Evolutionary conservation across 1,284 basidiomycete genomes (phyloP).

Genomic region (Cutaneotrichosporon arboriforme): DNA sequence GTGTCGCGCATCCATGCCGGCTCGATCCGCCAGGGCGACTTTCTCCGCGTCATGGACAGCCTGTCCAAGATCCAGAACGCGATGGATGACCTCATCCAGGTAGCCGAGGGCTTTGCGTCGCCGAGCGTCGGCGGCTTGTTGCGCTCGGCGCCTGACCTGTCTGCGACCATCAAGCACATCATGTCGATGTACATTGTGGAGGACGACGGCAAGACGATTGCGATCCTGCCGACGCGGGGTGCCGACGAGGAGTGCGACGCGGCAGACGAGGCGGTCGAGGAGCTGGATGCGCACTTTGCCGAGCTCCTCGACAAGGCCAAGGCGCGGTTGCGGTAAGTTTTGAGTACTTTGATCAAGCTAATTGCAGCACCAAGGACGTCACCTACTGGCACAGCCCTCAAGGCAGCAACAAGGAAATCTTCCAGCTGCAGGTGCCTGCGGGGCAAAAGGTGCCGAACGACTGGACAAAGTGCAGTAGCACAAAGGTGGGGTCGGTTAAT

Average conservation of each 20-base stretch:
- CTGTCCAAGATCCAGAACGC: slow-evolving; percentile 69
- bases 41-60: slow-evolving; percentile 71
- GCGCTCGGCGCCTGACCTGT: slow-evolving; percentile 72
- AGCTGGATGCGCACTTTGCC: slow-evolving; percentile 66
- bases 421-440: slow-evolving; percentile 66
- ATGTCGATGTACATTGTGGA: slow-evolving; percentile 64
- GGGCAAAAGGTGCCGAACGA: slow-evolving; percentile 65
- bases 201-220: slow-evolving; percentile 52
- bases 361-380: slow-evolving; percentile 53
- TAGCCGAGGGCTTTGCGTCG: slow-evolving; percentile 67
- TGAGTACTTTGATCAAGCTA: neutral
- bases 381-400: slow-evolving; percentile 76
- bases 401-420: slow-evolving; percentile 80
- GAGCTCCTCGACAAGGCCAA: slow-evolving; percentile 59
- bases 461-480: slow-evolving; percentile 78
- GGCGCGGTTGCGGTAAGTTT: slow-evolving; percentile 47
- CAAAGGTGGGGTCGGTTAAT: slow-evolving; percentile 57
- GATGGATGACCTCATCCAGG: slow-evolving; percentile 59
- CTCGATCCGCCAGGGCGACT: slow-evolving; percentile 77
- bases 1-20: slow-evolving; percentile 90
- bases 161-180: slow-evolving; percentile 58
- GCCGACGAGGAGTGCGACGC: slow-evolving; percentile 77
- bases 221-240: slow-evolving; percentile 68
- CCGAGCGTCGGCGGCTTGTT: slow-evolving; percentile 68
- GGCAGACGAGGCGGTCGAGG: slow-evolving; percentile 62